Base-by-base conservation (phyloP, 306 rosid genomes). In the Prunus kanzakura region DNA sequence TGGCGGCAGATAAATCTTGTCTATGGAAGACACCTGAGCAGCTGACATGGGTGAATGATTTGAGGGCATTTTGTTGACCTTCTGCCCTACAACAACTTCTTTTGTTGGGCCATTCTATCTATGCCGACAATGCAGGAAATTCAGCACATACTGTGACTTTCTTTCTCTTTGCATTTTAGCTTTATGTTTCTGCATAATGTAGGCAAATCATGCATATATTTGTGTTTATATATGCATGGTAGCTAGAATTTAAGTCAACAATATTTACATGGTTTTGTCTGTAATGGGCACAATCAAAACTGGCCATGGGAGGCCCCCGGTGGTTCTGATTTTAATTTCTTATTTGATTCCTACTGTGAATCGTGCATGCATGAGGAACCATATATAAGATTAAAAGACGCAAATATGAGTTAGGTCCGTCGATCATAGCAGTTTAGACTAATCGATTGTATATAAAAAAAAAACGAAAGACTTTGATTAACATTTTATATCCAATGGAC, bases 261-360 rank as follows among this genome's bases (percentile, higher is more conserved):
- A 50, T 69, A 50, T 69, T 69, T 16, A 69, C 61, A 69, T 69
- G 60, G 46, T 49, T 49, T 69, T 69, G 62, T 69, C 74, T 16
- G 61, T 27, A 47, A 69, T 27, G 41, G 30, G 51, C 60, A 27
- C 16, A 51, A 7, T 38, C 43, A 6, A 38, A 38, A 38, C 43
- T 38, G 2, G 43, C 43, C 43, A 38, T 1, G 43, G 43, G 43
- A 38, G 9, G 43, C 43, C 43, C 7, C 43, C 43, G 2, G 43
- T 38, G 43, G 43, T 38, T 7, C 9, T 38, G 43, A 38, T 38
- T 51, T 51, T 46, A 47, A 13, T 4, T 68, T 13, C 58, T 43
- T 20, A 14, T 22, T n/a, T 45, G 20, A 67, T 43, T 29, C 7
- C 8, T 23, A 52, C 13, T 45, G 72, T 67, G 72, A 30, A 16